phyloP scores from a whole-genome alignment of 805 yeast genomes.

The Wickerhamiella lipophila region DNA sequence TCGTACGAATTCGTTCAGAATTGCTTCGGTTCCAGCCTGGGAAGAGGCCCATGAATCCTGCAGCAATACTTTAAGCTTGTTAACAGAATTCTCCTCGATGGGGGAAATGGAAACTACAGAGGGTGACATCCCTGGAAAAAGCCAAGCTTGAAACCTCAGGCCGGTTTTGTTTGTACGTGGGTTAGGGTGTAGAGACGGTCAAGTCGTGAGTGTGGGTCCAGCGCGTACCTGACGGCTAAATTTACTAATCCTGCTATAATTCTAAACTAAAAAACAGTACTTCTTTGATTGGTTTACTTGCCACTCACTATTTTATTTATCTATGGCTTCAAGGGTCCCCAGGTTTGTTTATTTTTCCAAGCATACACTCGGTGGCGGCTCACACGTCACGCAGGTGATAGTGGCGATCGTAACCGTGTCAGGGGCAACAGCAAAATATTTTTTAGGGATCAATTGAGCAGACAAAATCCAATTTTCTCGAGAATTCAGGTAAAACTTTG shows the following conservation, averaged over 20 bases:
- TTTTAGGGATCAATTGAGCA: not conserved
- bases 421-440: constrained; percentile 1
- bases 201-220: not conserved
- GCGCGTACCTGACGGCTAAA: not conserved
- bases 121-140: constrained; percentile 2
- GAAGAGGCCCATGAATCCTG: constrained; percentile 1
- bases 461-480: no score
- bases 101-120: constrained; percentile 7
- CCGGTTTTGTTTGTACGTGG: constrained; percentile 5
- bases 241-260: no score
- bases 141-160: not conserved
- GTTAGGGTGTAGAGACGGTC: constrained; percentile 6
- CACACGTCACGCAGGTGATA: not conserved
- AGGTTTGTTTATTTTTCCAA: not conserved
- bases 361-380: not conserved
- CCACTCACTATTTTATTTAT: not conserved
- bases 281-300: not conserved
- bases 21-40: not conserved
- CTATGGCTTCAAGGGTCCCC: not conserved
- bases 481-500: no score
- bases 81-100: not conserved
- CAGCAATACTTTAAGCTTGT: not conserved
- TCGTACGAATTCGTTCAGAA: constrained; percentile 4
- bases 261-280: no score
- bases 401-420: constrained; percentile 3